Evolutionary conservation across 257 asterid genomes (phyloP).

Genomic region (Dorcoceras hygrometricum): DNA sequence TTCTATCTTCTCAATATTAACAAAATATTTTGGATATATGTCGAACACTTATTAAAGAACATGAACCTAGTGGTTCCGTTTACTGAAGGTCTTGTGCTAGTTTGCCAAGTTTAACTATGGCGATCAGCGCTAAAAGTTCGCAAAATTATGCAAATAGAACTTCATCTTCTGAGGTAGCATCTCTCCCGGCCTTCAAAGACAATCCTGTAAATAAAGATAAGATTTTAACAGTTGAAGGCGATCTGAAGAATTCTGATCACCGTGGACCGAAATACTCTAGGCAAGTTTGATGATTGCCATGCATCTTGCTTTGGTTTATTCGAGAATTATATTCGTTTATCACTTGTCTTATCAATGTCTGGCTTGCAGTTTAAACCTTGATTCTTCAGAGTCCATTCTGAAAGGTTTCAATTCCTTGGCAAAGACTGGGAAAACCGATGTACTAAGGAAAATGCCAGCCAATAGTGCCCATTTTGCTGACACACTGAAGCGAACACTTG

Average conservation of each 20-base stretch:
- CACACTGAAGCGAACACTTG: constrained; percentile 36
- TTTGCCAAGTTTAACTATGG: constrained; percentile 38
- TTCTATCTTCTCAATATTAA: constrained; percentile 11
- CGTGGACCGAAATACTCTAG: constrained; percentile 44
- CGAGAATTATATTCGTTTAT: constrained; percentile 2
- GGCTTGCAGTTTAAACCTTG: constrained; percentile 42
- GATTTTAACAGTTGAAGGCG: constrained; percentile 37
- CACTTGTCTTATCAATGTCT: constrained; percentile 27
- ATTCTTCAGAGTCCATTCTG: constrained; percentile 35
- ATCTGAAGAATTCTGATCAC: constrained; percentile 34
- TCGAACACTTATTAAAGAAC: constrained; percentile 15
- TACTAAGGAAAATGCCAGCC: constrained; percentile 30
- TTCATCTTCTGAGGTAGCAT: constrained; percentile 24
- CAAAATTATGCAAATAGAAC: constrained; percentile 30
- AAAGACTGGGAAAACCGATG: constrained; percentile 32
- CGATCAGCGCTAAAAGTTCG: constrained; percentile 36
- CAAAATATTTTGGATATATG: constrained; percentile 8
- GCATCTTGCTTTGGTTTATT: constrained; percentile 20
- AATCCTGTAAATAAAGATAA: constrained; percentile 28
- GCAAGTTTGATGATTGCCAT: constrained; percentile 34
- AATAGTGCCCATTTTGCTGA: constrained; percentile 26
- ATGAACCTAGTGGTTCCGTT: constrained; percentile 21
- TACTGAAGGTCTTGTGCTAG: constrained; percentile 39
- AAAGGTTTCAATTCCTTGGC: constrained; percentile 37
- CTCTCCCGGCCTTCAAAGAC: constrained; percentile 31